Conservation (phyloP, 257 asterid genomes). For the Echium plantagineum region DNA sequence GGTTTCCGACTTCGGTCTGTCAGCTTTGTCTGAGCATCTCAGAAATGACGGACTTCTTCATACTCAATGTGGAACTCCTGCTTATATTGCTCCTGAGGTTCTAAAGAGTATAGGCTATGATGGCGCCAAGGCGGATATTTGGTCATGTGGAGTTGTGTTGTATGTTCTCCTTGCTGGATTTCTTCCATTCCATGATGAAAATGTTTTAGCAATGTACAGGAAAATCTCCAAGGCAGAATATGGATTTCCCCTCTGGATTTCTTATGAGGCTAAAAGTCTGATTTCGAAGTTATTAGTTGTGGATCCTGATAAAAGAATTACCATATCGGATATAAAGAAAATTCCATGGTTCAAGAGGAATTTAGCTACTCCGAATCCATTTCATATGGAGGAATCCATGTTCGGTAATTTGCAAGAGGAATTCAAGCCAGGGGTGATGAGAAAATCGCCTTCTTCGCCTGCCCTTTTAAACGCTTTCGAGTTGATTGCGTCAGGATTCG, state of each 20-base stretch:
- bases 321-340: neutral
- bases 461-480: neutral
- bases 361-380: neutral
- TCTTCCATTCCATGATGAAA: neutral
- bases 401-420: neutral
- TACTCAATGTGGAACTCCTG: neutral
- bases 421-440: neutral
- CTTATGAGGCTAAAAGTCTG: neutral
- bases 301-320: neutral
- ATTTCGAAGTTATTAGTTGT: neutral
- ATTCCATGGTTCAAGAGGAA: neutral
- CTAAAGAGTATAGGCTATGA: neutral
- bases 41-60: neutral
- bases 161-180: neutral
- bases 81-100: neutral
- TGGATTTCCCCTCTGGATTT: neutral
- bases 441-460: neutral
- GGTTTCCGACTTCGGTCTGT: neutral
- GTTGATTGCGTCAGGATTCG: slow-evolving; percentile 10
- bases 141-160: neutral
- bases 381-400: neutral
- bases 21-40: neutral
- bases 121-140: neutral
- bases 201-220: neutral
- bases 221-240: neutral